phyloP scores from a whole-genome alignment of 2,329 filamentous ascomycete species.

The Diaporthe sp. region DNA sequence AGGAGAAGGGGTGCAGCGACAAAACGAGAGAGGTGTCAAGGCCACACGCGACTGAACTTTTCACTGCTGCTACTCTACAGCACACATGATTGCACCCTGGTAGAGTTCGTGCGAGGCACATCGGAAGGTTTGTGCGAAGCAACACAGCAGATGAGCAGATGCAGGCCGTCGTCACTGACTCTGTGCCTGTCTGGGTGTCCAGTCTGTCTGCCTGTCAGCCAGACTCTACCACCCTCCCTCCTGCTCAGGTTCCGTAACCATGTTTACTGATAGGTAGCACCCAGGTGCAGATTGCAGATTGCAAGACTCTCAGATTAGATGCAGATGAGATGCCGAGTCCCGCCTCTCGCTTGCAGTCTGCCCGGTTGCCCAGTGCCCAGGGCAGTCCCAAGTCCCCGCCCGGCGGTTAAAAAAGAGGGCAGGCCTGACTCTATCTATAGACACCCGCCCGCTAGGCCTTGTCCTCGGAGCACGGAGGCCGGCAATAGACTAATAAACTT shows the following conservation, averaged over 20 bases:
- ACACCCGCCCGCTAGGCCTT: slow-evolving; percentile 10
- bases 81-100: background rate
- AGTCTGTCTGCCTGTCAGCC: background rate
- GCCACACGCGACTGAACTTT: background rate
- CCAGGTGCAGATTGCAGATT: background rate
- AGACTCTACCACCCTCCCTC: background rate
- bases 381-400: background rate
- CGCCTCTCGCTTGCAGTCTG: slow-evolving; percentile 20
- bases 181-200: background rate
- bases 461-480: background rate
- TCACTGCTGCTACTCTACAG: background rate
- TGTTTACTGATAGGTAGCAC: background rate
- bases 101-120: background rate
- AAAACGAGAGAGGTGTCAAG: slow-evolving; percentile 36
- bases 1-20: slow-evolving; percentile 35
- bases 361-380: background rate
- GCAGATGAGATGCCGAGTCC: slow-evolving; percentile 26
- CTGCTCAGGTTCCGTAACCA: background rate
- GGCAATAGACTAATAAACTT: background rate
- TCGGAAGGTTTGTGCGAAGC: background rate
- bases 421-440: slow-evolving; percentile 23
- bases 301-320: background rate
- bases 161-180: background rate
- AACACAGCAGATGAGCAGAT: background rate
- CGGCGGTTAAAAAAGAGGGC: slow-evolving; percentile 32